Conservation (phyloP, 306 rosid genomes). For the Astragalus membranaceus region DNA sequence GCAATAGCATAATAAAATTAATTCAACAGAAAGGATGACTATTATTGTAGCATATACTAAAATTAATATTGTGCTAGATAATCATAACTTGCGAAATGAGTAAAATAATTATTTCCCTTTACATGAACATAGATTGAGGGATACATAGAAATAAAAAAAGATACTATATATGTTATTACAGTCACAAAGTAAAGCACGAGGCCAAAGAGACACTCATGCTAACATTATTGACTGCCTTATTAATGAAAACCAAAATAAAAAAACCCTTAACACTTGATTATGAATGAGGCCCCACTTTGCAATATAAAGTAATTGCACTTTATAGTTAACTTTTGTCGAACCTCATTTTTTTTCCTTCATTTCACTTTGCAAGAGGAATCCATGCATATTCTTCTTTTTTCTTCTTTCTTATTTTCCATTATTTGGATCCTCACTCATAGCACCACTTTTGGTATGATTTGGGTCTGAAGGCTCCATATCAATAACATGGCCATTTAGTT, state of each 20-base stretch:
- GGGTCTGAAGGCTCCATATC: constrained; percentile 36
- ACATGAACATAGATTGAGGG: neutral
- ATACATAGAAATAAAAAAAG: neutral
- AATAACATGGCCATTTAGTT: constrained; percentile 50
- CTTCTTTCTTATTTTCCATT: neutral
- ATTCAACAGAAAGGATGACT: neutral
- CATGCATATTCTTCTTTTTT: neutral
- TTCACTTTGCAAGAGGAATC: neutral
- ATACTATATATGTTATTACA: neutral
- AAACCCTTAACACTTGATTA: neutral
- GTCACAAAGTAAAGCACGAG: neutral
- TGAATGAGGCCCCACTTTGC: neutral
- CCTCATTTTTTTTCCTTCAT: neutral
- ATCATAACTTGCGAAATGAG: neutral
- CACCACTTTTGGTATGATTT: neutral
- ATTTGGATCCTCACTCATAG: constrained; percentile 19
- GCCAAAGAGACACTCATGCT: neutral
- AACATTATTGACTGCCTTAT: neutral
- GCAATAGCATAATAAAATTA: neutral
- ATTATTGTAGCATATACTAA: neutral
- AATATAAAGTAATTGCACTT: neutral
- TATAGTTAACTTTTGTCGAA: neutral
- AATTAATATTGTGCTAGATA: neutral
- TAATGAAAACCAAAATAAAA: neutral
- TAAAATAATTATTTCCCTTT: constrained; percentile 1